Base-by-base conservation (phyloP, 1,284 basidiomycete species). In the Ganoderma meredithae region DNA sequence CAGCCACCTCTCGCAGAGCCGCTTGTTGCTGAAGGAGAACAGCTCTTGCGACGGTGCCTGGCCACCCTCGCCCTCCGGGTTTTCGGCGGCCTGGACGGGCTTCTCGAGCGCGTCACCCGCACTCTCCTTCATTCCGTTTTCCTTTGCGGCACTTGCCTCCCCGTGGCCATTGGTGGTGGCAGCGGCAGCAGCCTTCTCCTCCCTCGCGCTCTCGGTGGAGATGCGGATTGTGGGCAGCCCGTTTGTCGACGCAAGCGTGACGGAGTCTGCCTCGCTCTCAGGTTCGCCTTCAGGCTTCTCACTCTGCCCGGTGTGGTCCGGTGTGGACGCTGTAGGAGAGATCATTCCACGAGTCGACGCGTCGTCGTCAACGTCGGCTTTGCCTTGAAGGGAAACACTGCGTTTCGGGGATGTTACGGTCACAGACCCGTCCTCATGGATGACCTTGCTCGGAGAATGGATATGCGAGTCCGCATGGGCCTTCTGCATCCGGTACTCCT, bases 1-100 rank as follows among this genome's bases (percentile, higher is more conserved):
- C 63, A 99, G 85, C 97, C 97, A 99, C 61, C 98, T 87, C 79
- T 99, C 97, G 79, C 98, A 99, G 39, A 99, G 82, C 43, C 98
- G 86, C 84, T 99, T 99, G 80, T 97, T 98, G 76, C 90, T 96
- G 81, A 99, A 98, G 41, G 96, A 95, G 76, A 95, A 95, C 4
- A 92, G 84, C 68, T 93, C 91, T 70, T 86, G 82, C 19, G 79
- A 73, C 40, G 81, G 70, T 41, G 75, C 71, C 59, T 81, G 71
- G 60, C 62, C 73, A 25, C 86, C 79, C 17, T 82, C 80, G 49
- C 84, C 86, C 13, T 80, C 80, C 41, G 78, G 75, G 33, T 82
- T 83, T 53, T 82, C 81, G 4, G 84, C 85, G 19, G 90, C 90
- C 73, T 88, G 87, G 58, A 84, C 81, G 9, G 92, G 91, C 73